phyloP scores from a whole-genome alignment of 208 protist genomes.

The Phytomonas sp. region DNA sequence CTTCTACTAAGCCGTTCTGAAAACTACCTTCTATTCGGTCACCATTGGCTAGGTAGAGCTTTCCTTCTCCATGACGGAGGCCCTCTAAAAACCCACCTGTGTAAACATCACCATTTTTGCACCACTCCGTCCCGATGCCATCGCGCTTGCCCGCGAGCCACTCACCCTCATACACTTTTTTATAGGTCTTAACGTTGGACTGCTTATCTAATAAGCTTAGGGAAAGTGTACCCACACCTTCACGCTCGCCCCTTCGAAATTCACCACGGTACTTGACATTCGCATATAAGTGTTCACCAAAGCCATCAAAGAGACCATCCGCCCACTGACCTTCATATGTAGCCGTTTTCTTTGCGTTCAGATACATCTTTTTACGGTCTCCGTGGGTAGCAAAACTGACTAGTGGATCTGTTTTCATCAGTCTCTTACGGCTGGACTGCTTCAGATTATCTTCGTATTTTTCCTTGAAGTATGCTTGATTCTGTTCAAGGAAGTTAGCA shows the following conservation, averaged over 20 bases:
- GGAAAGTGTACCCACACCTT: conserved; percentile 81
- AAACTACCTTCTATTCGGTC: conserved; percentile 81
- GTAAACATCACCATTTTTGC: conserved; percentile 80
- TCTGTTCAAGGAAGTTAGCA: not conserved
- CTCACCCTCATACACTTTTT: conserved; percentile 80
- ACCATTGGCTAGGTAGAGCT: conserved; percentile 74
- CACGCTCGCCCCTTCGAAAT: conserved; percentile 62
- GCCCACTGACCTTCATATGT: conserved; percentile 89
- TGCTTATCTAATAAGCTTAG: conserved; percentile 21
- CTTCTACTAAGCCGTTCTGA: conserved; percentile 43
- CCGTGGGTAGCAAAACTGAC: conserved; percentile 39
- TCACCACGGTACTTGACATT: conserved; percentile 79
- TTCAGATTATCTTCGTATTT: conserved; percentile 27
- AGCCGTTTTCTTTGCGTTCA: conserved; percentile 64
- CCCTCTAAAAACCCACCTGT: conserved; percentile 66
- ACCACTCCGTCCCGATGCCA: conserved; percentile 77
- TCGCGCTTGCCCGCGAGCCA: conserved; percentile 78
- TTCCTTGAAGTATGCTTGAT: conserved; percentile 3
- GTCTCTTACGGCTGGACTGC: conserved; percentile 25
- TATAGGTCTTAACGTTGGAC: conserved; percentile 39
- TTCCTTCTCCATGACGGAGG: conserved; percentile 63
- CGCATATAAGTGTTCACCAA: conserved; percentile 67
- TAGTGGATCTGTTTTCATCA: conserved; percentile 5
- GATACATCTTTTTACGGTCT: conserved; percentile 69
- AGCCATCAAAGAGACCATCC: conserved; percentile 72